These are phyloP conservation scores for Trichoderma guizhouense DNA, from an alignment of 2,329 filamentous ascomycete genomes.

Conservation along the genomic window DNA sequence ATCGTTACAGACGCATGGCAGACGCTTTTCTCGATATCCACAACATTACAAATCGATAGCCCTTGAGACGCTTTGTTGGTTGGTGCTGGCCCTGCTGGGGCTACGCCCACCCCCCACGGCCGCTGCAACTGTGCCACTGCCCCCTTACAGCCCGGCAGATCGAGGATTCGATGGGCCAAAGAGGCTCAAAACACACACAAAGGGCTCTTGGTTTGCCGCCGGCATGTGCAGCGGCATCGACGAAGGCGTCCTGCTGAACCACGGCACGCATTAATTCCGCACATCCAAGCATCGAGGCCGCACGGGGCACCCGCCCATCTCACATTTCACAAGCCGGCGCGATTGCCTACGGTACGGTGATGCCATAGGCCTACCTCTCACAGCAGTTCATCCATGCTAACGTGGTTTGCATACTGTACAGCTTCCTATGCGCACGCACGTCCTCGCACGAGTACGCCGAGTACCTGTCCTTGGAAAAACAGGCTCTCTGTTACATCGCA, in stretches of 20 bases:
- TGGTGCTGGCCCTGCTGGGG: background rate
- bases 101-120: conserved; percentile 11
- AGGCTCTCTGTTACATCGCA: background rate
- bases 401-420: background rate
- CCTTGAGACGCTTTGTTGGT: background rate
- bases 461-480: background rate
- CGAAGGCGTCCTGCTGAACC: background rate
- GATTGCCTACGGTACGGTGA: background rate
- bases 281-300: background rate
- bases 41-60: conserved; percentile 17
- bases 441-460: background rate
- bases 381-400: background rate
- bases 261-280: conserved; percentile 4
- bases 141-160: conserved; percentile 17
- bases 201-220: conserved; percentile 4
- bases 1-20: conserved; percentile 9
- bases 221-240: conserved; percentile 13
- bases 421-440: background rate
- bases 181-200: conserved; percentile 3
- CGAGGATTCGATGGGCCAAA: conserved; percentile 7
- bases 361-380: background rate
- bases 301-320: background rate
- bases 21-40: background rate
- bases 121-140: background rate
- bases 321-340: background rate